Conservation (phyloP, 2,329 filamentous ascomycete genomes). For the Exophiala dermatitidis region DNA sequence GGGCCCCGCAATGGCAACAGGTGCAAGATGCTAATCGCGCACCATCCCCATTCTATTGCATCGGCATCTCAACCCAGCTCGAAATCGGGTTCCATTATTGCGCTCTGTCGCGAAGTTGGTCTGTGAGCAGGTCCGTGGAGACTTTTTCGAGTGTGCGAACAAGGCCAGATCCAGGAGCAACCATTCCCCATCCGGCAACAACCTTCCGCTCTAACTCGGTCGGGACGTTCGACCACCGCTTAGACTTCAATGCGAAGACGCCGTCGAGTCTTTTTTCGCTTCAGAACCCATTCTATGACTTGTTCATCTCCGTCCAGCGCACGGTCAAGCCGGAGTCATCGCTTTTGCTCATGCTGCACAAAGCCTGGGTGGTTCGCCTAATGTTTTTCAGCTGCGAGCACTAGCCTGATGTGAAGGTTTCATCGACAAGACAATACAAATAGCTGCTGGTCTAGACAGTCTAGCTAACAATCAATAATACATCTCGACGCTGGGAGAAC, state of each 20-base stretch:
- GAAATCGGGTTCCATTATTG: background rate
- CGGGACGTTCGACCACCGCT: background rate
- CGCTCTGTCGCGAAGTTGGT: background rate
- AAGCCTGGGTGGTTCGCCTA: too few species aligned
- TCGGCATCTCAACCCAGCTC: too few species aligned
- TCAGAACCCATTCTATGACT: too few species aligned
- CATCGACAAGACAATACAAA: background rate
- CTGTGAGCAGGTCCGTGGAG: background rate
- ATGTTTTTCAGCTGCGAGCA: too few species aligned
- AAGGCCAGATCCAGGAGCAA: background rate
- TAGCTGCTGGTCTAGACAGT: background rate
- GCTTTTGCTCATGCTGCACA: too few species aligned
- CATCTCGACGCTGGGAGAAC: background rate
- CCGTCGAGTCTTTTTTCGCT: too few species aligned
- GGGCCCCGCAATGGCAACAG: background rate
- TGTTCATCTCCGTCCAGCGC: too few species aligned
- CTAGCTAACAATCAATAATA: background rate
- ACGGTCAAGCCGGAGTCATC: too few species aligned
- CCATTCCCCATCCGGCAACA: background rate
- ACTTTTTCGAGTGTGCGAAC: background rate
- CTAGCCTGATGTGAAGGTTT: too few species aligned
- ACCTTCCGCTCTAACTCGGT: background rate
- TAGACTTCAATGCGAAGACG: too few species aligned
- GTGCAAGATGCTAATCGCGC: background rate
- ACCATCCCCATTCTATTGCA: too few species aligned